Conservation (phyloP, 179 eudicot species). For the Gypsophila paniculata region DNA sequence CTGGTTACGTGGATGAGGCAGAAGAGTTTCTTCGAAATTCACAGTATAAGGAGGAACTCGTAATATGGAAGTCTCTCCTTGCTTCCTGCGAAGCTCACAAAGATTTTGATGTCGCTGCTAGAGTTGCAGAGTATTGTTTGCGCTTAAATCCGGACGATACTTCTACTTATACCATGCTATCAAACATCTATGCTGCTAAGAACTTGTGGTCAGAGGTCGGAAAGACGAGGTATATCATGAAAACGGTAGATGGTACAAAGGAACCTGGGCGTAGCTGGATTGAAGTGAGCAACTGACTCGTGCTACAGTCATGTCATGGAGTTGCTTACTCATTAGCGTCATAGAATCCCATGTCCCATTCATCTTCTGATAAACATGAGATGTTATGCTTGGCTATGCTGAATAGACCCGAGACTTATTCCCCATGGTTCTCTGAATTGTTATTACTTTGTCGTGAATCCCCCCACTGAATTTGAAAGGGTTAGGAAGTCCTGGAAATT, state of each 20-base stretch:
- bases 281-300: conserved; percentile 27
- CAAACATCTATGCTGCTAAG: conserved; percentile 50
- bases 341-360: neutral
- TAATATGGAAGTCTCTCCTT: conserved; percentile 50
- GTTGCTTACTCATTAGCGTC: conserved; percentile 11
- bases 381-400: neutral
- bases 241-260: conserved; percentile 27
- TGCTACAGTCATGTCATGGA: neutral
- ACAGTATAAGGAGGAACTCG: conserved; percentile 34
- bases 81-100: conserved; percentile 43
- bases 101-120: conserved; percentile 40
- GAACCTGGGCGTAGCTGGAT: conserved; percentile 55
- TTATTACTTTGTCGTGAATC: too few relatives aligned
- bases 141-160: conserved; percentile 39
- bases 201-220: conserved; percentile 51
- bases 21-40: conserved; percentile 39
- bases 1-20: conserved; percentile 45
- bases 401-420: neutral
- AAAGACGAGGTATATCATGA: conserved; percentile 39
- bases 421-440: too few relatives aligned
- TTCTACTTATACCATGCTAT: conserved; percentile 38
- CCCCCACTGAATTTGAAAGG: too few relatives aligned
- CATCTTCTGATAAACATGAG: neutral
- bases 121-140: conserved; percentile 44
- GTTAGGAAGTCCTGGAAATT: too few relatives aligned